Evolutionary conservation across 192 early-diverging fungal species (phyloP).

Genomic region (Podila horticola): DNA sequence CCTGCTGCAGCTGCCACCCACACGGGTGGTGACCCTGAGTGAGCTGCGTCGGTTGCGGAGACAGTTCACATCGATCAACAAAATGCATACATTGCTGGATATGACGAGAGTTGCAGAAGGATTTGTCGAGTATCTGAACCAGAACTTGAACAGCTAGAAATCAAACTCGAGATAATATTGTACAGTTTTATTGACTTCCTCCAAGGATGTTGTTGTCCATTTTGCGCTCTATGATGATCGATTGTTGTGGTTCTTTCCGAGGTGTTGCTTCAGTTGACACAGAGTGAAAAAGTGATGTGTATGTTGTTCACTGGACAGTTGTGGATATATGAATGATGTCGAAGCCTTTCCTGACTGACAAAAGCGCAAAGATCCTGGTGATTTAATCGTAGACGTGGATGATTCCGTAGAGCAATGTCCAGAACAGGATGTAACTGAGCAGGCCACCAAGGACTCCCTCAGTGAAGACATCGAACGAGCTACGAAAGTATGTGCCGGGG

Average conservation of each 20-base stretch:
- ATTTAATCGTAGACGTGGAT: constrained; percentile 81
- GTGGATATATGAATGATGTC: no score
- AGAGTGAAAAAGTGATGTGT: no score
- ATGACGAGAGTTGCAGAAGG: constrained; percentile 77
- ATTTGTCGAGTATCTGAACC: constrained; percentile 95
- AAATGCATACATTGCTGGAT: constrained; percentile 79
- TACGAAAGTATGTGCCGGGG: constrained; percentile 67
- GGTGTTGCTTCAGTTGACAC: no score
- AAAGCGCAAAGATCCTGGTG: no score
- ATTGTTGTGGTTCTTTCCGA: no score
- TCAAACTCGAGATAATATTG: background rate
- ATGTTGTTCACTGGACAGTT: no score
- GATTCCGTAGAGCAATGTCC: constrained; percentile 81
- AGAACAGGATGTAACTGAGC: constrained; percentile 79
- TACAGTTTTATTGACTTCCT: background rate
- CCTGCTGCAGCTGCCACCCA: constrained; percentile 67
- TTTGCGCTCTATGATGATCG: constrained; percentile 9
- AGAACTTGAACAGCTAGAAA: constrained; percentile 67
- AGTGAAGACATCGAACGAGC: constrained; percentile 58
- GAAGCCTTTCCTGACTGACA: background rate
- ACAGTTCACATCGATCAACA: constrained; percentile 92
- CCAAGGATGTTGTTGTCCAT: constrained; percentile 36
- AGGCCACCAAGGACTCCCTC: constrained; percentile 69
- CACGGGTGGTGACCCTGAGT: constrained; percentile 75
- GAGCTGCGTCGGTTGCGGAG: constrained; percentile 83